Evolutionary conservation across 805 yeast species (phyloP).

Genomic region (Yarrowia bubula): DNA sequence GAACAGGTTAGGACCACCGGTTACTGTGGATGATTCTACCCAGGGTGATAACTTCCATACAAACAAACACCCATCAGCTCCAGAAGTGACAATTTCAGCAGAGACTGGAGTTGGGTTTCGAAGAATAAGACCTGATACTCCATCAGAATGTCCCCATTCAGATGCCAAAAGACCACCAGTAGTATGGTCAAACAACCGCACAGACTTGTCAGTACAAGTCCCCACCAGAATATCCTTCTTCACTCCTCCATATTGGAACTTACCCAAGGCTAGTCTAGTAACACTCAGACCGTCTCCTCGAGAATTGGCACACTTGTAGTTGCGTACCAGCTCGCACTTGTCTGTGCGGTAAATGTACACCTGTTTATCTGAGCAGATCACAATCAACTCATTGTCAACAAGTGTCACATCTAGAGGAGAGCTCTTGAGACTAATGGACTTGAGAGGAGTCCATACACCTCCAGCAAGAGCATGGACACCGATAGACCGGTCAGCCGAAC

Average conservation of each 20-base stretch:
- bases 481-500: constrained; percentile 62
- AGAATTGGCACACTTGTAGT: constrained; percentile 40
- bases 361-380: constrained; percentile 54
- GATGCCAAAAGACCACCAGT: constrained; percentile 50
- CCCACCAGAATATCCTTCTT: constrained; percentile 35
- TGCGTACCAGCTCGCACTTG: constrained; percentile 41
- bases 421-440: constrained; percentile 47
- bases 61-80: constrained; percentile 35
- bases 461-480: constrained; percentile 46
- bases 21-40: background rate
- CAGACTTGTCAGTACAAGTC: constrained; percentile 54
- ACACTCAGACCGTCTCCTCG: constrained; percentile 16
- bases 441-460: constrained; percentile 12
- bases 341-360: constrained; percentile 44
- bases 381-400: constrained; percentile 44
- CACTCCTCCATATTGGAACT: background rate
- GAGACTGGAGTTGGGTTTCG: constrained; percentile 15
- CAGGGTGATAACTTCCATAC: constrained; percentile 30
- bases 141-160: constrained; percentile 62
- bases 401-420: constrained; percentile 38
- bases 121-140: constrained; percentile 46
- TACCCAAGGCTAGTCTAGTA: constrained; percentile 33
- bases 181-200: constrained; percentile 48
- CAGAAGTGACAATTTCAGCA: constrained; percentile 32
- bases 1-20: background rate